Evolutionary conservation across 306 rosid genomes (phyloP), one percentile per base, ranked within the genome.

Genomic region (Pueraria montana): DNA sequence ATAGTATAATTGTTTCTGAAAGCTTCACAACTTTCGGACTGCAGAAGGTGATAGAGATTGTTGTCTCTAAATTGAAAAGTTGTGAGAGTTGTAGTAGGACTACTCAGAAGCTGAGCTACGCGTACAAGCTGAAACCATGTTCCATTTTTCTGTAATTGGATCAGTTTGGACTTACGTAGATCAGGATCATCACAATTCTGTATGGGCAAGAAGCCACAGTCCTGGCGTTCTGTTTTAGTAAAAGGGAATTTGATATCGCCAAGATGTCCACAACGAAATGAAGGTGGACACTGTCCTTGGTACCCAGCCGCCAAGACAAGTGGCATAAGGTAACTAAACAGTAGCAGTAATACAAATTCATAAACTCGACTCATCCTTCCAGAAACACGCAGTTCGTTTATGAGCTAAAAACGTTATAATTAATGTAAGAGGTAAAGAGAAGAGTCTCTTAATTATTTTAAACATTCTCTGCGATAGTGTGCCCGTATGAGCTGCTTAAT

Each of bases 141-240:
- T 24, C 90, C 84, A 1, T 76, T 27, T 24, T 40, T 9, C 21
- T 16, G 42, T n/a, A 73, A 27, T 59, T 86, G 87, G 27, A 88
- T 59, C 49, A 0, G 23, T 5, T 36, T 36, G 65, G 48, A 32
- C 36, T 24, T 59, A 1, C 4, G 16, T 32, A n/a, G n/a, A n/a
- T n/a, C n/a, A n/a, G 53, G 30, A 12, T 24, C 3, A 59, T 55
- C 3, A 65, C 91, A 88, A 49, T 74, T 10, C 0, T 8, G 24
- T 21, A 86, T 74, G 20, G 74, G 20, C 24, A 75, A 84, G 1
- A 86, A 40, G 27, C 93, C 93, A 72, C 93, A 85, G 3, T 86
- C 59, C n/a, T 0, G 45, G 36, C 14, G 23, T n/a, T 59, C 20
- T 2, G 58, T n/a, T 66, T 3, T 79, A 8, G 73, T 79, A 23